Conservation (phyloP, 331 rosid species). For the Malus hybrid region DNA sequence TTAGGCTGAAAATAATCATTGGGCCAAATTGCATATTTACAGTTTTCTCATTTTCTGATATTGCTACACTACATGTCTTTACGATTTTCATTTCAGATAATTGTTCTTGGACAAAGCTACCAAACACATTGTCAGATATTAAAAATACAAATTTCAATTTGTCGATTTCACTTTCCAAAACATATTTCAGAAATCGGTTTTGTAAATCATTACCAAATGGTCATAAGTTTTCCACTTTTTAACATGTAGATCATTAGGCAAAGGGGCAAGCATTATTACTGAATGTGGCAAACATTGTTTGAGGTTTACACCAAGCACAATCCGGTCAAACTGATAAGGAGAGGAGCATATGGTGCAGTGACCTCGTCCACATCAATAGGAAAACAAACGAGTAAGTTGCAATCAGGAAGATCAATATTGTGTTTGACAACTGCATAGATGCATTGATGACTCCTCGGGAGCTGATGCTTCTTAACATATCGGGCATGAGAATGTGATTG, state of each 20-base stretch:
- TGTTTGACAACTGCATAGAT: slow-evolving; percentile 35
- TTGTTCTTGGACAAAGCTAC: no score
- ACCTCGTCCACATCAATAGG: slow-evolving; percentile 33
- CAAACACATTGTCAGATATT: no score
- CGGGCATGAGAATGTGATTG: slow-evolving; percentile 39
- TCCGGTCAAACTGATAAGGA: slow-evolving; percentile 39
- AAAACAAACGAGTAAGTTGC: slow-evolving; percentile 47
- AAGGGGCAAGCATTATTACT: slow-evolving; percentile 34
- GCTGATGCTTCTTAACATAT: slow-evolving; percentile 33
- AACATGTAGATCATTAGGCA: neutral
- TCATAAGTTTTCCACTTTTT: no score
- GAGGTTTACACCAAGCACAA: slow-evolving; percentile 40
- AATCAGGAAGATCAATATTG: slow-evolving; percentile 43
- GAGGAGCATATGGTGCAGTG: slow-evolving; percentile 47
- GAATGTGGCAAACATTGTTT: slow-evolving; percentile 45
- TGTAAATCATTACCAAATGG: no score
- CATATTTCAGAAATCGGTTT: no score
- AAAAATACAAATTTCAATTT: no score
- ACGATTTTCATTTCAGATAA: no score
- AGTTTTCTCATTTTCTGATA: no score
- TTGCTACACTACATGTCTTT: no score
- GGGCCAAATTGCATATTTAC: no score
- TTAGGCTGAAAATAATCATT: no score
- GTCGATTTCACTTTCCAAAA: no score
- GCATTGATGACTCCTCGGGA: slow-evolving; percentile 47